phyloP scores from a whole-genome alignment of 306 rosid species.

The Prunus campanulata region DNA sequence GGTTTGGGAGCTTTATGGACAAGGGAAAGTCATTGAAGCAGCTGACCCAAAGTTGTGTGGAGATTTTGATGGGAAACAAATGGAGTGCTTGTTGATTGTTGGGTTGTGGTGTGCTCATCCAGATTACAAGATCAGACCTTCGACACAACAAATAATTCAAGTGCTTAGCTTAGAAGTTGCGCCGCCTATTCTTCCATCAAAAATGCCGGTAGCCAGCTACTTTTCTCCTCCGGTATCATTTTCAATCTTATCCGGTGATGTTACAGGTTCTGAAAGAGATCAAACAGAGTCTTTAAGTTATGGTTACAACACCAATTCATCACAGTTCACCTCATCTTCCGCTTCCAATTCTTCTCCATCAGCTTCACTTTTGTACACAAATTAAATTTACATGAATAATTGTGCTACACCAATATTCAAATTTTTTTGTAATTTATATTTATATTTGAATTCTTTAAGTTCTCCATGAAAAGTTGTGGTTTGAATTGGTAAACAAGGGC shows the following conservation, averaged over 20 bases:
- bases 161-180: constrained; percentile 4
- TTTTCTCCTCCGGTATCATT: neutral
- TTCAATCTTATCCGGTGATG: neutral
- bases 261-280: neutral
- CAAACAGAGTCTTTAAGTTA: neutral
- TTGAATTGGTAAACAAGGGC: too few species aligned
- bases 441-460: too few species aligned
- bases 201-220: neutral
- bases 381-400: too few species aligned
- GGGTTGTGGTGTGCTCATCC: constrained; percentile 29
- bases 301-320: too few species aligned
- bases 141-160: constrained; percentile 1
- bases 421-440: too few species aligned
- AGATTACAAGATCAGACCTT: neutral
- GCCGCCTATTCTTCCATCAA: neutral
- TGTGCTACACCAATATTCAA: neutral
- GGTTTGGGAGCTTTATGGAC: constrained; percentile 10
- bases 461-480: too few species aligned
- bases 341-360: too few species aligned
- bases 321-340: neutral
- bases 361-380: too few species aligned
- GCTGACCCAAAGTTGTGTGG: neutral
- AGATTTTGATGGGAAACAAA: neutral
- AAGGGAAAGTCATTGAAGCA: constrained; percentile 1
- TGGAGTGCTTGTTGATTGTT: constrained; percentile 8